phyloP scores from a whole-genome alignment of 23 red algal genomes.

The Cyanidium caldarium region DNA sequence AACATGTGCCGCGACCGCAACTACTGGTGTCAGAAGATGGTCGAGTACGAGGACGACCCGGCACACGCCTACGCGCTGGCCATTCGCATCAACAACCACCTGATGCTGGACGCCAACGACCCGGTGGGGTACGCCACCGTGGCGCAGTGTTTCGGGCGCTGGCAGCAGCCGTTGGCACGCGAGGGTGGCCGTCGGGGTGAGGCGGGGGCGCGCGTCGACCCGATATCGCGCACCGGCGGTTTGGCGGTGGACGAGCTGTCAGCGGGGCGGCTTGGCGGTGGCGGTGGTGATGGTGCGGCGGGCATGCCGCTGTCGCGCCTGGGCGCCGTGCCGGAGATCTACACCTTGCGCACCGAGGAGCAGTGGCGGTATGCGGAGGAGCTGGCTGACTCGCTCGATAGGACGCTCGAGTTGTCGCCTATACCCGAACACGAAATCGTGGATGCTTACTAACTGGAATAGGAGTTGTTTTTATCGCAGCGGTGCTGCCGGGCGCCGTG shows the following conservation, averaged over 20 bases:
- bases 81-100: neutral
- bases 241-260: too few species aligned
- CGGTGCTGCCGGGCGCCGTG: too few species aligned
- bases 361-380: neutral
- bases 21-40: conserved; percentile 15
- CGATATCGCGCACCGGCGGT: too few species aligned
- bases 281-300: too few species aligned
- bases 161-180: neutral
- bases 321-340: neutral
- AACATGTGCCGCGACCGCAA: conserved; percentile 10
- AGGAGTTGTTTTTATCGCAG: too few species aligned
- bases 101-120: conserved; percentile 12
- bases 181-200: too few species aligned
- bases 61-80: conserved; percentile 1
- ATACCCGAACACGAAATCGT: conserved; percentile 1
- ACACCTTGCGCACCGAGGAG: neutral
- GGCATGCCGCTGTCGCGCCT: neutral
- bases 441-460: neutral
- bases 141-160: conserved; percentile 7
- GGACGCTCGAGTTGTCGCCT: neutral
- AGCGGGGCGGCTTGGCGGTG: too few species aligned
- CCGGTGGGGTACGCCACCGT: neutral
- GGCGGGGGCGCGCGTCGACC: too few species aligned
- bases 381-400: neutral
- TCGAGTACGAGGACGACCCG: conserved; percentile 14